Evolutionary conservation across 768 basidiomycete genomes (phyloP).

Genomic region (Kwoniella pini): DNA sequence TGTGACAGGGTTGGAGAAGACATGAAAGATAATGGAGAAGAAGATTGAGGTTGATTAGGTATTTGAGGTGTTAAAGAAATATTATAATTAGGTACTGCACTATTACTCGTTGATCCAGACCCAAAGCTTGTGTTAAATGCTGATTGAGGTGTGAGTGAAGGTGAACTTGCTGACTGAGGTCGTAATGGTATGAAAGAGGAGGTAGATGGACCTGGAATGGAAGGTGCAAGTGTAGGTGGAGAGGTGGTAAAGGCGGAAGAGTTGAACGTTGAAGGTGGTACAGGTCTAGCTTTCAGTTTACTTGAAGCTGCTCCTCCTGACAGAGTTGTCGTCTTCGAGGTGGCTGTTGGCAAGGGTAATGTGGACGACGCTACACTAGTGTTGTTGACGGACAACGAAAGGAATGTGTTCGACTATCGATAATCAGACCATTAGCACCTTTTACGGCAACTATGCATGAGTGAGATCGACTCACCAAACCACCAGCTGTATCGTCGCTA

Average conservation of each 20-base stretch:
- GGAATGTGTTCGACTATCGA: conserved; percentile 19
- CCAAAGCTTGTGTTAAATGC: background rate
- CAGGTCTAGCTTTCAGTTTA: conserved; percentile 44
- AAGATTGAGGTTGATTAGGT: background rate
- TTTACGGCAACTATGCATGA: background rate
- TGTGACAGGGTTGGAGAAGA: conserved; percentile 8
- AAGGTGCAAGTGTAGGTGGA: background rate
- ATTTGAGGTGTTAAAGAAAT: conserved; percentile 43
- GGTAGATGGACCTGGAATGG: conserved; percentile 8
- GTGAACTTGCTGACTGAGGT: conserved; percentile 2
- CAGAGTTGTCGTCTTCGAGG: background rate
- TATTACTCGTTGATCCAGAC: background rate
- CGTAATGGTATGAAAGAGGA: conserved; percentile 7
- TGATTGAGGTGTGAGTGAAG: conserved; percentile 4
- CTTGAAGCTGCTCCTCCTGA: conserved; percentile 17
- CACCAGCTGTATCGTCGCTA: conserved; percentile 4
- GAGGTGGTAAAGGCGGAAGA: conserved; percentile 33
- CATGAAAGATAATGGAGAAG: conserved; percentile 23
- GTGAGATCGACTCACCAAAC: conserved; percentile 2
- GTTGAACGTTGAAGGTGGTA: conserved; percentile 48
- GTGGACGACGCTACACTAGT: conserved; percentile 19
- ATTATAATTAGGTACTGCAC: conserved; percentile 47
- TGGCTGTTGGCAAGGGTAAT: conserved; percentile 3
- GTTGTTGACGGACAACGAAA: conserved; percentile 13
- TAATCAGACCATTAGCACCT: background rate